Percentiles rank a stretch among this genome's conserved stretches.
Conservation (phyloP, 192 early-diverging fungal genomes). For the Mycoemilia scoparia region DNA sequence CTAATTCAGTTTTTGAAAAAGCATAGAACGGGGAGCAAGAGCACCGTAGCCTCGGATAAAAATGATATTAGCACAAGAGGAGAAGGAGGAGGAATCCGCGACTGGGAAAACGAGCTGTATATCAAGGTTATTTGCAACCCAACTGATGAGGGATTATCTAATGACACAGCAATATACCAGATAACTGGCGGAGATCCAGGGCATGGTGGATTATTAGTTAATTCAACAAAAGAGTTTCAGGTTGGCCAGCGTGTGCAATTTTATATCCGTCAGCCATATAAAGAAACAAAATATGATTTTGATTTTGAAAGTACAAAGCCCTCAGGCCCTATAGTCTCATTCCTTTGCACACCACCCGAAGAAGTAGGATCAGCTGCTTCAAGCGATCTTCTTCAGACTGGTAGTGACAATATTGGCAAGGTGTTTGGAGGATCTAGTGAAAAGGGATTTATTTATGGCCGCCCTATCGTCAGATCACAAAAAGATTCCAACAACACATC, state of each 20-base stretch:
- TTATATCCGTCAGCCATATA: too few species aligned
- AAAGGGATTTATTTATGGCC: slow-evolving; percentile 17
- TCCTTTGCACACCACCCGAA: too few species aligned
- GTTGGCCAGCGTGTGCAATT: slow-evolving; percentile 16
- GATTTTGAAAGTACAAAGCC: too few species aligned
- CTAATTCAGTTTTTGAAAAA: slow-evolving; percentile 12
- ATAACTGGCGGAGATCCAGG: slow-evolving; percentile 26
- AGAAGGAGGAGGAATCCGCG: too few species aligned
- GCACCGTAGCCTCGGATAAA: too few species aligned
- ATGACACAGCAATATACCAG: slow-evolving; percentile 5
- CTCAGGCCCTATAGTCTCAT: too few species aligned
- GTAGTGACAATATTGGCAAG: slow-evolving; percentile 4
- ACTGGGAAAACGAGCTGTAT: slow-evolving; percentile 7
- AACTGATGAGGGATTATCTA: neutral
- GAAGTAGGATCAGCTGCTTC: neutral
- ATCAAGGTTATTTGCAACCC: slow-evolving; percentile 4
- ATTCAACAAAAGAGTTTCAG: slow-evolving; percentile 13
- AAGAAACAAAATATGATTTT: too few species aligned
- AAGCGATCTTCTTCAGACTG: neutral
- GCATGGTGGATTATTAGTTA: slow-evolving; percentile 21
- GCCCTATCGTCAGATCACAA: neutral
- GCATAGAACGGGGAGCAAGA: neutral
- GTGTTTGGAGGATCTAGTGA: slow-evolving; percentile 12
- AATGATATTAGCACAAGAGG: too few species aligned
- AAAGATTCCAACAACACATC: neutral